phyloP scores from a whole-genome alignment of 352 stramenopile genomes.

The Pythium rishiriense region DNA sequence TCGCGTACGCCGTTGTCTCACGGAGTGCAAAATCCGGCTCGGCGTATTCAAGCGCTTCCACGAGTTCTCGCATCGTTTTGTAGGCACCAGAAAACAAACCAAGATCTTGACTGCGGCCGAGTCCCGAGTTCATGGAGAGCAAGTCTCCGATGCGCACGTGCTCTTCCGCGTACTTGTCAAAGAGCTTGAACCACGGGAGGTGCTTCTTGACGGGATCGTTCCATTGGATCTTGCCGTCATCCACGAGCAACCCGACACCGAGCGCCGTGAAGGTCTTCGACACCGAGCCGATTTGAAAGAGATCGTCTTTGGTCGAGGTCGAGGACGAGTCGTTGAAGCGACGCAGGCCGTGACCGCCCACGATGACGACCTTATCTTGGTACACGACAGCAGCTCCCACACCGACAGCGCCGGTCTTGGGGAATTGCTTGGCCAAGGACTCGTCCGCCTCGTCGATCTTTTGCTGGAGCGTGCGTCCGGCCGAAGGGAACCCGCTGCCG shows the following conservation, averaged over 20 bases:
- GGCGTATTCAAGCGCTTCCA: conserved; percentile 36
- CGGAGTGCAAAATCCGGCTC: conserved; percentile 44
- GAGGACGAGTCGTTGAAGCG: conserved; percentile 33
- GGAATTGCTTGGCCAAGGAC: conserved; percentile 46
- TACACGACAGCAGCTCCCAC: conserved; percentile 51
- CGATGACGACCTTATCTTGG: conserved; percentile 36
- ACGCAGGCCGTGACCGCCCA: conserved; percentile 15
- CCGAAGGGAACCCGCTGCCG: conserved; percentile 36
- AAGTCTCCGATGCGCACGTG: conserved; percentile 57
- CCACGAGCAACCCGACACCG: conserved; percentile 34
- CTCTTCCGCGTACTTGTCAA: conserved; percentile 59
- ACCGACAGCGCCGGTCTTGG: conserved; percentile 37
- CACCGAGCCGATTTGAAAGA: conserved; percentile 74
- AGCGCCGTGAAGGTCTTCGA: conserved; percentile 64
- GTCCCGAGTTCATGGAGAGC: conserved; percentile 62
- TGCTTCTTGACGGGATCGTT: conserved; percentile 59
- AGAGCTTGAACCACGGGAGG: conserved; percentile 48
- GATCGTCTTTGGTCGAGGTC: conserved; percentile 36
- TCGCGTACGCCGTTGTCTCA: conserved; percentile 58
- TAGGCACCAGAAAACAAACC: conserved; percentile 37
- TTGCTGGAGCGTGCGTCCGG: conserved; percentile 35
- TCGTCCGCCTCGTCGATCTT: conserved; percentile 46
- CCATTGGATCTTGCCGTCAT: conserved; percentile 58
- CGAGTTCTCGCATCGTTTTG: conserved; percentile 33
- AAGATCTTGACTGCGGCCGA: conserved; percentile 37